Evolutionary conservation across 2,329 filamentous ascomycete species (phyloP).

Genomic region (Arthrobotrys musiformis): DNA sequence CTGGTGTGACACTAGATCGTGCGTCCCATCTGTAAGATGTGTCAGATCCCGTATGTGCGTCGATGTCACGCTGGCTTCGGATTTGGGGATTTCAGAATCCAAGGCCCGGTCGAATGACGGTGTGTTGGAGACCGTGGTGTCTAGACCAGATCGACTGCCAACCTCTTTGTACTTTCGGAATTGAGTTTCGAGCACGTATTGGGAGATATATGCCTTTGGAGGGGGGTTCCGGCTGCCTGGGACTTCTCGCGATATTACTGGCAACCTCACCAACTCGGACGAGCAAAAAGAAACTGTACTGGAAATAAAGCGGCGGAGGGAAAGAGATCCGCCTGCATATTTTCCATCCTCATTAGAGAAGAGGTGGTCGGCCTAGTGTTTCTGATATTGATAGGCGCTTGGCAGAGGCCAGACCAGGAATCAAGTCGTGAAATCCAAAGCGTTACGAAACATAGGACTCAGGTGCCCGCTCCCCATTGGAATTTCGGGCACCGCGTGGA

Average conservation of each 20-base stretch:
- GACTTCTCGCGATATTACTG: not conserved
- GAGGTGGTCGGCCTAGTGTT: conserved; percentile 36
- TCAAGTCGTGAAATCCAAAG: not conserved
- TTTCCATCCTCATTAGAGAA: conserved; percentile 13
- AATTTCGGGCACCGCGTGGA: conserved; percentile 21
- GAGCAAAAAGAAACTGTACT: conserved; percentile 10
- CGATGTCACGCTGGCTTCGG: conserved; percentile 18
- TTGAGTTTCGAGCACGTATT: conserved; percentile 7
- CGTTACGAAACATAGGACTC: conserved; percentile 16
- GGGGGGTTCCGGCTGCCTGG: conserved; percentile 4
- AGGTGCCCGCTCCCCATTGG: conserved; percentile 10
- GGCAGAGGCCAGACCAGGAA: conserved; percentile 1
- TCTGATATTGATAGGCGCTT: conserved; percentile 42
- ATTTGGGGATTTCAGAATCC: conserved; percentile 6
- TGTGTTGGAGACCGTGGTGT: not conserved
- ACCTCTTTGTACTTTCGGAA: not conserved
- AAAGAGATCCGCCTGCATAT: conserved; percentile 27
- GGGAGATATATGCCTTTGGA: not conserved
- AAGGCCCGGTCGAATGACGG: not conserved
- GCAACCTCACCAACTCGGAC: not conserved
- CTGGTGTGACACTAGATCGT: conserved; percentile 50
- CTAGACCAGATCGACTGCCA: not conserved
- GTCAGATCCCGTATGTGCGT: conserved; percentile 30
- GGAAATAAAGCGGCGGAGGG: conserved; percentile 13
- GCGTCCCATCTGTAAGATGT: conserved; percentile 35